Percentiles rank a stretch among this genome's conserved stretches.
Evolutionary conservation across 2,329 filamentous ascomycete species (phyloP).

Genomic region (Ophiostoma perfectum): DNA sequence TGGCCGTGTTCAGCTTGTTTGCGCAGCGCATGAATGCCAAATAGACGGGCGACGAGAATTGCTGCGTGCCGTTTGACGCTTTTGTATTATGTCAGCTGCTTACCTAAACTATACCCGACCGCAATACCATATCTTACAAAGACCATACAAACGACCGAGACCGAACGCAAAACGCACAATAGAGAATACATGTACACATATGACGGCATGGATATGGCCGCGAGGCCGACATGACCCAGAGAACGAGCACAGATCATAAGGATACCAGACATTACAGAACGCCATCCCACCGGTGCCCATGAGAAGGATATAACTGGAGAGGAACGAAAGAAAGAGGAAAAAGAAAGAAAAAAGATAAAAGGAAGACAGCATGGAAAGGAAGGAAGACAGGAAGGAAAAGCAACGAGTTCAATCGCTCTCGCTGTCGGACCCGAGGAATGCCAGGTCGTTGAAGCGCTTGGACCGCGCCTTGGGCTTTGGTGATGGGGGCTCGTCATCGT

Average conservation of each 20-base stretch:
- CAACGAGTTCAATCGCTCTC: slow-evolving; percentile 51
- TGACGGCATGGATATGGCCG: background rate
- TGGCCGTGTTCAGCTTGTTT: slow-evolving; percentile 87
- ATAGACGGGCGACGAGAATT: slow-evolving; percentile 22
- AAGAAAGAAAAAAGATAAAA: background rate
- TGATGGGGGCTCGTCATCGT: slow-evolving; percentile 29
- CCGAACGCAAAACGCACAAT: background rate
- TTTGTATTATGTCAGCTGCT: background rate
- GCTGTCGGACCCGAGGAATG: slow-evolving; percentile 55
- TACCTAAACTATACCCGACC: background rate
- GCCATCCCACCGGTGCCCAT: background rate
- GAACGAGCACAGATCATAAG: background rate
- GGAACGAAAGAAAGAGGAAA: background rate
- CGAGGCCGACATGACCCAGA: background rate
- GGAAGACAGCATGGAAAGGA: background rate
- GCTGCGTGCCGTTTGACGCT: background rate
- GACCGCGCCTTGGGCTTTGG: slow-evolving; percentile 40
- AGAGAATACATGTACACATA: background rate
- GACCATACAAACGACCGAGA: background rate
- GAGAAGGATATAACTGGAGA: background rate
- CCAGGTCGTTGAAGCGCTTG: slow-evolving; percentile 48
- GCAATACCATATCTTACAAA: background rate
- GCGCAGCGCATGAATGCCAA: slow-evolving; percentile 71
- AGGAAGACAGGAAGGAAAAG: background rate
- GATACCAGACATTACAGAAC: background rate